phyloP scores from a whole-genome alignment of 164 flowering plant genomes.

The Vitis amurensis region DNA sequence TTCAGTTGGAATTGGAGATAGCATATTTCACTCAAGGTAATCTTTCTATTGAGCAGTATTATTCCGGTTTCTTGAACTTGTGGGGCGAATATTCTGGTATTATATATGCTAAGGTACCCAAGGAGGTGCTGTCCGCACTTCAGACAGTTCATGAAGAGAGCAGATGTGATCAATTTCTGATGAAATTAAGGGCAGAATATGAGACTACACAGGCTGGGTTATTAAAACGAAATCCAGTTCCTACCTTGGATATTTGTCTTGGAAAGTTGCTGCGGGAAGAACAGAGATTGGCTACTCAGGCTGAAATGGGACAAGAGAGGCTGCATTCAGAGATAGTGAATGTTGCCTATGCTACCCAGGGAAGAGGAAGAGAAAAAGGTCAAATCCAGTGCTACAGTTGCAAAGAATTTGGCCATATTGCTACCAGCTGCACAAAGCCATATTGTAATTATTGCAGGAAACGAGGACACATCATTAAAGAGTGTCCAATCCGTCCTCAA shows the following conservation, averaged over 20 bases:
- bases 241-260: neutral
- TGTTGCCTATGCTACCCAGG: no score
- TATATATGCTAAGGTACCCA: neutral
- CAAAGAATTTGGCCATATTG: no score
- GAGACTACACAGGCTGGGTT: neutral
- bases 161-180: neutral
- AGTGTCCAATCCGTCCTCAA: no score
- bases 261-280: neutral
- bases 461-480: no score
- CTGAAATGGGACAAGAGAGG: neutral
- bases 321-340: no score
- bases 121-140: neutral
- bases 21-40: neutral
- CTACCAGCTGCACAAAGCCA: no score
- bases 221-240: neutral
- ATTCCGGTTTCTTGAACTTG: conserved; percentile 2
- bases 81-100: neutral
- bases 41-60: conserved; percentile 5
- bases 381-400: no score
- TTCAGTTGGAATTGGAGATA: neutral
- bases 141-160: neutral
- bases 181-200: neutral
- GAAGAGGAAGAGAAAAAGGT: no score
- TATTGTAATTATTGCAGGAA: no score
- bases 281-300: neutral